These are phyloP conservation scores for Barnettozyma sucrosica DNA, from an alignment of 805 yeast species.

Conservation along the genomic window DNA sequence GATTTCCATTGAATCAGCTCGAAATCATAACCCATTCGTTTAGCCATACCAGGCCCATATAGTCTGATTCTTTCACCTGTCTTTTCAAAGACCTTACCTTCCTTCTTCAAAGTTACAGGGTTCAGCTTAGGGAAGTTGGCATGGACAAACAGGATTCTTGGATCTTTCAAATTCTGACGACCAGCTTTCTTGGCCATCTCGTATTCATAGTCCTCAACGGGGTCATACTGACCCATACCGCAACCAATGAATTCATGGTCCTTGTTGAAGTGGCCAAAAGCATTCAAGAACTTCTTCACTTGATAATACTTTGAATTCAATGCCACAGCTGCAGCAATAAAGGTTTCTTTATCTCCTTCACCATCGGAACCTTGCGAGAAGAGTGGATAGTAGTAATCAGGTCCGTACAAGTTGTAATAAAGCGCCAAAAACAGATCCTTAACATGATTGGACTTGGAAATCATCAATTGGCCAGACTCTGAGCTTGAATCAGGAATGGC, in stretches of 20 bases:
- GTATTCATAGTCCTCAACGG: constrained; percentile 43
- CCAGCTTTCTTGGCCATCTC: constrained; percentile 23
- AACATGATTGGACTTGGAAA: constrained; percentile 50
- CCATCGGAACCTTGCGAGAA: constrained; percentile 52
- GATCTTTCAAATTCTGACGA: constrained; percentile 19
- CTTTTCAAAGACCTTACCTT: constrained; percentile 35
- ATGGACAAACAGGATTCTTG: constrained; percentile 48
- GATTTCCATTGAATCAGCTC: constrained; percentile 55
- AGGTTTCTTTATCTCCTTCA: constrained; percentile 57
- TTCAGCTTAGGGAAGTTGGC: constrained; percentile 64
- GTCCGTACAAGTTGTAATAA: constrained; percentile 58
- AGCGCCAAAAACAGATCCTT: constrained; percentile 49
- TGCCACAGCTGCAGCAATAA: constrained; percentile 54
- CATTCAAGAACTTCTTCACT: constrained; percentile 49
- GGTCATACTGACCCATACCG: constrained; percentile 61
- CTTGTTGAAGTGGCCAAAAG: constrained; percentile 45
- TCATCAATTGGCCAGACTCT: constrained; percentile 59
- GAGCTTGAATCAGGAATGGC: constrained; percentile 57
- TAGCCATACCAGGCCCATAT: constrained; percentile 51
- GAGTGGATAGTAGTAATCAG: constrained; percentile 51
- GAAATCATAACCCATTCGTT: constrained; percentile 49
- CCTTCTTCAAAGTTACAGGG: constrained; percentile 47
- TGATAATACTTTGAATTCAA: constrained; percentile 53
- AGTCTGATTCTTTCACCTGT: constrained; percentile 47
- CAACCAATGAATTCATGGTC: constrained; percentile 43